Base-by-base conservation (phyloP, 1,284 basidiomycete genomes). In the Agroathelia rolfsii region DNA sequence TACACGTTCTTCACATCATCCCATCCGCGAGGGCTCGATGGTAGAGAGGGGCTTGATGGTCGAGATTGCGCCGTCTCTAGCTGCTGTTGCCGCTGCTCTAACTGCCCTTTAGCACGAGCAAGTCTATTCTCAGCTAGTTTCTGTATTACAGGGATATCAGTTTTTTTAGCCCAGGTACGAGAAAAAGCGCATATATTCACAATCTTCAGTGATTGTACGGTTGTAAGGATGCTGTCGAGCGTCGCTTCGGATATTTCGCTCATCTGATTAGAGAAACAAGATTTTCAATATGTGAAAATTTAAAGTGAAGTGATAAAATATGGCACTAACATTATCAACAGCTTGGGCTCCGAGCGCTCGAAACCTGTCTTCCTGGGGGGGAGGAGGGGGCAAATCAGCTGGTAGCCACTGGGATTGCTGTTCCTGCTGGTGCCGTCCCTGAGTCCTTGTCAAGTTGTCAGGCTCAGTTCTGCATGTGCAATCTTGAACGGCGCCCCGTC, bases 191-290 rank as follows among this genome's bases (percentile, higher is more conserved):
- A 14, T 10, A 32, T 5, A 60, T 72, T 39, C 41, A 81, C 78
- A 12, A 56, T 55, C 57, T 78, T 80, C 32, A 82, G 54, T 24
- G 61, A 53, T 44, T 76, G 69, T 25, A 76, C 61, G 1, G 65
- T 71, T 16, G 54, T 50, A 29, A 79, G 49, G 25, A 80, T 59
- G 14, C 65, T 62, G 34, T 80, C 76, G 12, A 82, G 63, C 0
- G 79, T 76, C n/a, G 66, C 62, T 50, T 82, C 79, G 3, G 80
- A 80, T 35, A 80, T 48, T 28, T 80, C 76, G 10, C 58, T 53
- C 55, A 76, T 65, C 79, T 81, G 38, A 10, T 34, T 23, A 24
- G 13, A 17, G 19, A 9, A 27, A 21, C 17, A 30, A 30, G 21
- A 25, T 31, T 28, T 14, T 35, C 14, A 28, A 31, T 8, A 15